Conservation (phyloP, 2,329 filamentous ascomycete genomes). For the Thermothelomyces thermophilus region DNA sequence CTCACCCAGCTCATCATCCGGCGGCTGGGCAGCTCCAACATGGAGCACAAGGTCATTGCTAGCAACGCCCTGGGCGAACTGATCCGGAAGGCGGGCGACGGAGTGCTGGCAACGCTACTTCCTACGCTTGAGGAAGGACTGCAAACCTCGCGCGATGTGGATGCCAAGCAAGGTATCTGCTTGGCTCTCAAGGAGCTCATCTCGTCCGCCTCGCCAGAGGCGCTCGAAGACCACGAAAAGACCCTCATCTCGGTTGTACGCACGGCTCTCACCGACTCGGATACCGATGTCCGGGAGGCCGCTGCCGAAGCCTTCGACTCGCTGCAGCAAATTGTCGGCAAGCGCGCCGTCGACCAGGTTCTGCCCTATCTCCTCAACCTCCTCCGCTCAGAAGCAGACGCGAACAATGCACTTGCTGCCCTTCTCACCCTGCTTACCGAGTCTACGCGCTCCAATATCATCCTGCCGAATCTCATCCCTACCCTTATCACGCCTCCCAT, state of each 20-base stretch:
- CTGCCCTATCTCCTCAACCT: conserved; percentile 85
- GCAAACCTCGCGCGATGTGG: conserved; percentile 78
- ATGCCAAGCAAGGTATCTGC: conserved; percentile 95
- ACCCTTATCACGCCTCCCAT: conserved; percentile 88
- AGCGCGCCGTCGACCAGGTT: conserved; percentile 90
- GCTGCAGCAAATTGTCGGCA: conserved; percentile 86
- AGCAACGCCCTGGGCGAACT: conserved; percentile 94
- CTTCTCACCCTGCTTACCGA: conserved; percentile 92
- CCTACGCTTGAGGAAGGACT: conserved; percentile 90
- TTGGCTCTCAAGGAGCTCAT: conserved; percentile 93
- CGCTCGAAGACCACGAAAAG: conserved; percentile 90
- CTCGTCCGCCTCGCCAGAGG: conserved; percentile 76
- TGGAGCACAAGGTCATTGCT: conserved; percentile 98
- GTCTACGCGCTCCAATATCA: conserved; percentile 88
- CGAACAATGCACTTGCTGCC: conserved; percentile 86
- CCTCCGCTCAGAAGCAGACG: conserved; percentile 77
- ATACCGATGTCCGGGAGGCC: conserved; percentile 85
- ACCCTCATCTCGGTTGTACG: conserved; percentile 90
- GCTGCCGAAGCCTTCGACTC: conserved; percentile 97
- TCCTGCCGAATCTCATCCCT: conserved; percentile 90
- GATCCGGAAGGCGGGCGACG: conserved; percentile 93
- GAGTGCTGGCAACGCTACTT: conserved; percentile 77
- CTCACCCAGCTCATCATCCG: conserved; percentile 92
- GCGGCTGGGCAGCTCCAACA: conserved; percentile 87
- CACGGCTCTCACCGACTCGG: conserved; percentile 82